Base-by-base conservation (phyloP, 495 filamentous ascomycete genomes). In the Massariosphaeria phaeospora region DNA sequence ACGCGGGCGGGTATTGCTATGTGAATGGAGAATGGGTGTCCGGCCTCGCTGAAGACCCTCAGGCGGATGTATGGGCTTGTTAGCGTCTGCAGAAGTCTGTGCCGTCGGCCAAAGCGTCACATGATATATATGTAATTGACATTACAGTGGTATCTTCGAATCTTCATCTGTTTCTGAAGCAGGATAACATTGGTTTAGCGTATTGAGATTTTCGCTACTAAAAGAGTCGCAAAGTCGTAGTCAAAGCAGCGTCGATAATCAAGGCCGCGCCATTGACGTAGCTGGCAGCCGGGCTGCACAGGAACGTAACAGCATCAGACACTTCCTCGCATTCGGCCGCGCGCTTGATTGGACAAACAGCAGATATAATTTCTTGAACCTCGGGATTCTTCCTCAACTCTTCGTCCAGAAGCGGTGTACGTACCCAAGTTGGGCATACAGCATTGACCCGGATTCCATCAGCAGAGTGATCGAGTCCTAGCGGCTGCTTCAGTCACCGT, bases 231-330 rank as follows among this genome's bases (percentile, higher is more conserved):
- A 52, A 15, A 11, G 48, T 52, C 21, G 48, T 52, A 13, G 38
- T 52, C 4, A 59, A 20, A 30, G 34, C 39, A 0, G 55, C 48
- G 31, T 59, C 55, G 13, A 47, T 45, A 5, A 59, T 21, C 26
- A 52, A 6, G n/a, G 39, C 23, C n/a, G 42, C 42, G 2, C 55
- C 55, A 41, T 47, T 52, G 18, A 59, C 47, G 25, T 59, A 59
- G 39, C 55, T 59, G 9, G 48, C 40, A 35, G 33, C 44, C 4
- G 55, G 55, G 26, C 55, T 59, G 18, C 48, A 52, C 5, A 52
- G 21, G 29, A 52, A 52, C 4, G 41, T 40, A 41, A 59, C 31
- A 8, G 25, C 39, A 8, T 52, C 55, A 12, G 48, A 48, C 6
- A 52, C 42, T 17, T 59, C 55, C 13, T 59, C 55, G 27, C 48